Base-by-base conservation (phyloP, 139 green algal genomes). In the Chlamydomonas sp. region DNA sequence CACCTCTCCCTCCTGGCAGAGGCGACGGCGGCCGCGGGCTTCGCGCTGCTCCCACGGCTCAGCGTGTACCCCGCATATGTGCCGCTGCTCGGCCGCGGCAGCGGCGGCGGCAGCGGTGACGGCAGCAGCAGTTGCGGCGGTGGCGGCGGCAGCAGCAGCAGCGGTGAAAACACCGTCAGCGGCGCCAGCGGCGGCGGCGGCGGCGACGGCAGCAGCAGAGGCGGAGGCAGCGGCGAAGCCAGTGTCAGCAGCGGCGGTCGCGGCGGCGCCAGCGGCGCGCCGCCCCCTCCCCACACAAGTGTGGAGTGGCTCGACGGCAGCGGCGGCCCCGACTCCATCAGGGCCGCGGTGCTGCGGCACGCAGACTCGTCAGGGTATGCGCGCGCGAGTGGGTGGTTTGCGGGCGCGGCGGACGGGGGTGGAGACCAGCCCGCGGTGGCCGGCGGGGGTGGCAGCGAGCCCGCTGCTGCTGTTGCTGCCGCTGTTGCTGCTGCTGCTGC, bases 21-120 rank as follows among this genome's bases (percentile, higher is more conserved):
- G 3, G 86, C 76, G 33, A 86, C 81, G 2, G 84, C 86, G 10
- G 73, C 62, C 1, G 54, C 73, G 10, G 86, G 90, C 63, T 88
- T 86, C 34, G 48, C 74, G 5, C 79, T 96, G 39, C 69, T 94
- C 48, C 91, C 91, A 0, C 76, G 91, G 24, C 82, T 96, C 70
- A 80, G 87, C 0, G 69, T 91, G 3, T 94, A 96, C 71, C 85
- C 91, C 0, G 2, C 63, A 4, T 90, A 83, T 63, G 16, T 88
- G 24, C 48, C 62, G 1, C 50, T 81, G 38, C 22, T 67, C 8
- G 34, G 28, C 33, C 10, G 20, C 37, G 8, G 31, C 37, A 35
- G 35, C 34, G 22, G 60, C 20, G 34, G 13, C 26, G 49, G 35
- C 22, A 64, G 65, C 63, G 39, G 38, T 69, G 8, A 24, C 29